Conservation (phyloP, 1,284 basidiomycete genomes). For the Melampsora abietis-canadensis region DNA sequence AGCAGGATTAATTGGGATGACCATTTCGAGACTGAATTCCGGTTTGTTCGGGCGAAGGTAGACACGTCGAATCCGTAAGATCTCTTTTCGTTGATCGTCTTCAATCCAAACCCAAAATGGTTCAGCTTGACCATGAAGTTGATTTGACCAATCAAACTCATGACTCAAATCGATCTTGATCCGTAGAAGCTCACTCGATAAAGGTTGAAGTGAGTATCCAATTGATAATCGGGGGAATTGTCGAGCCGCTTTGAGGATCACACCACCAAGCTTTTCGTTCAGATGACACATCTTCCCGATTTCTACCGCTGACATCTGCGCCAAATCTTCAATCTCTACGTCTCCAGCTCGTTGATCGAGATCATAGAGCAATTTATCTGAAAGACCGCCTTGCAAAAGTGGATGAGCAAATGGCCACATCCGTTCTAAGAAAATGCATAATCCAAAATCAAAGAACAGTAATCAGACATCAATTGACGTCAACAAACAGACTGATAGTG, state of each 20-base stretch:
- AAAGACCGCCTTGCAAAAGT: constrained; percentile 70
- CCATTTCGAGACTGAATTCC: constrained; percentile 66
- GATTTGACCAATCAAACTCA: constrained; percentile 78
- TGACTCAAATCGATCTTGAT: constrained; percentile 67
- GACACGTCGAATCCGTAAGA: constrained; percentile 77
- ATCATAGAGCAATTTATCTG: constrained; percentile 73
- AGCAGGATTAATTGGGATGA: constrained; percentile 65
- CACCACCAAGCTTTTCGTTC: constrained; percentile 78
- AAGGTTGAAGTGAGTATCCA: constrained; percentile 70
- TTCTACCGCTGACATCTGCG: constrained; percentile 68
- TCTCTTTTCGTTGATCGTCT: constrained; percentile 71
- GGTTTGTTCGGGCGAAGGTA: constrained; percentile 67
- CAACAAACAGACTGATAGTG: not conserved
- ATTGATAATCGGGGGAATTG: constrained; percentile 79
- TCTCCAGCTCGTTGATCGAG: constrained; percentile 81
- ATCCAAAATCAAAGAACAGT: constrained; percentile 58
- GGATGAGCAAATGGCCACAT: constrained; percentile 97
- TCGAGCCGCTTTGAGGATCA: constrained; percentile 73
- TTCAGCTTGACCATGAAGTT: constrained; percentile 72
- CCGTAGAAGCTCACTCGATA: constrained; percentile 78
- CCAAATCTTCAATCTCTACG: constrained; percentile 72
- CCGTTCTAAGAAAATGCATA: constrained; percentile 69
- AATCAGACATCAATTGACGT: not conserved
- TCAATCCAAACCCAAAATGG: constrained; percentile 97
- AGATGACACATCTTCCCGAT: constrained; percentile 79